Base-by-base conservation (phyloP, 2,329 filamentous ascomycete genomes). In the Alternaria gansuensis region DNA sequence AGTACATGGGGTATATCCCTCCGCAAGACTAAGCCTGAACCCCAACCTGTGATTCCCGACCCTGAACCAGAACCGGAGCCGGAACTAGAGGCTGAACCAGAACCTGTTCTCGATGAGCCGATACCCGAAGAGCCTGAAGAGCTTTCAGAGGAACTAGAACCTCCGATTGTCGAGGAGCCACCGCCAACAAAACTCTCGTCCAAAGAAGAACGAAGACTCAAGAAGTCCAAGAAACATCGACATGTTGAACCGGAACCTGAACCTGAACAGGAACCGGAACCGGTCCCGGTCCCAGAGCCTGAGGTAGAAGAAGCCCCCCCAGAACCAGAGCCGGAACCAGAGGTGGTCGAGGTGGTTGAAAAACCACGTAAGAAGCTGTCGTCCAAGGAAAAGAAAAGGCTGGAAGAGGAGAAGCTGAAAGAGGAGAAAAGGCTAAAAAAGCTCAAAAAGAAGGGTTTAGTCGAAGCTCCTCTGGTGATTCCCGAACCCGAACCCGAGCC, bases 1-100 rank as follows among this genome's bases (percentile, higher is more conserved):
- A 80, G 76, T 52, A 77, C 78, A 53, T 82, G 78, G 78, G 80
- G 81, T 57, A 74, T 80, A 34, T 78, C 77, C 59, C 71, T 80
- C 50, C 80, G 79, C 66, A 78, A 78, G 58, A 77, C 76, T 60
- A 81, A 80, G 66, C 68, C 73, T 64, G 82, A 81, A 77, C 78
- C 51, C n/a, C 60, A 56, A 28, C 58, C 60, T 29, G 49, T 62
- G 8, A 41, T 51, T 21, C 43, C 26, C 23, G 46, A 51, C 8
- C 40, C 54, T 24, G 58, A 50, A 24, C 45, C 56, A 4, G 63
- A 63, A 21, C 57, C 57, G 5, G 60, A 60, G 28, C 49, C 54
- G 1, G 54, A 56, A 31, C 46, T 39, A 8, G 54, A 56, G 5
- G 29, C 31, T 4, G 64, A 64, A 6, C 57, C 57, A 8, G 59